Conservation (phyloP, 2,329 filamentous ascomycete species). For the Monilinia fructigena region DNA sequence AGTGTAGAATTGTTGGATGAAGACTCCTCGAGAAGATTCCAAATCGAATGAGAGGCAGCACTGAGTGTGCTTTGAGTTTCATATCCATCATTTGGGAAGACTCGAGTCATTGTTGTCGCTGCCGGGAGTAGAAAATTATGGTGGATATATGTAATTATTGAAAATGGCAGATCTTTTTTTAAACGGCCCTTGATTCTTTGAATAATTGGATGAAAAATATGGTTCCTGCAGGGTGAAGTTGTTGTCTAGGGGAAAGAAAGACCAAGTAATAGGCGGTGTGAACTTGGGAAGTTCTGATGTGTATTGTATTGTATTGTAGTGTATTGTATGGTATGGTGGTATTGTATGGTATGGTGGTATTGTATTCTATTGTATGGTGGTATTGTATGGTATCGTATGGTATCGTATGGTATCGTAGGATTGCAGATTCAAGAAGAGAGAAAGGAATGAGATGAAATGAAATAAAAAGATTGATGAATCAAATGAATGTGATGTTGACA, state of each 20-base stretch:
- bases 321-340: too few species aligned
- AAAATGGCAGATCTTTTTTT: background rate
- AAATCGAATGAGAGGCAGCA: constrained; percentile 23
- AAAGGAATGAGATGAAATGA: background rate
- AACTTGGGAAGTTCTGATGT: background rate
- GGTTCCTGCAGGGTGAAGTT: constrained; percentile 18
- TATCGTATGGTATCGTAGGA: too few species aligned
- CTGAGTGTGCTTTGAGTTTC: constrained; percentile 45
- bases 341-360: background rate
- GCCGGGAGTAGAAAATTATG: background rate
- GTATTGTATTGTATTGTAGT: background rate
- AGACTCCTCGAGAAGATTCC: background rate
- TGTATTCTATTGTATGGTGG: too few species aligned
- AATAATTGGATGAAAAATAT: constrained; percentile 9
- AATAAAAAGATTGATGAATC: too few species aligned
- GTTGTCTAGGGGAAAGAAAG: constrained; percentile 1
- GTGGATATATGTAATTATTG: background rate
- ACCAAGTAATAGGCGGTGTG: constrained; percentile 9
- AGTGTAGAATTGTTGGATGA: background rate
- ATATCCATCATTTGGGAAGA: constrained; percentile 46
- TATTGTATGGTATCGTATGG: background rate
- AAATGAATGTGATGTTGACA: too few species aligned
- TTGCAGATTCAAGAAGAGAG: background rate
- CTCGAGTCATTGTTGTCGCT: constrained; percentile 39
- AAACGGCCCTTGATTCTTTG: background rate